phyloP scores from a whole-genome alignment of 2,329 filamentous ascomycete genomes.

The Trichocomaceae sp. region DNA sequence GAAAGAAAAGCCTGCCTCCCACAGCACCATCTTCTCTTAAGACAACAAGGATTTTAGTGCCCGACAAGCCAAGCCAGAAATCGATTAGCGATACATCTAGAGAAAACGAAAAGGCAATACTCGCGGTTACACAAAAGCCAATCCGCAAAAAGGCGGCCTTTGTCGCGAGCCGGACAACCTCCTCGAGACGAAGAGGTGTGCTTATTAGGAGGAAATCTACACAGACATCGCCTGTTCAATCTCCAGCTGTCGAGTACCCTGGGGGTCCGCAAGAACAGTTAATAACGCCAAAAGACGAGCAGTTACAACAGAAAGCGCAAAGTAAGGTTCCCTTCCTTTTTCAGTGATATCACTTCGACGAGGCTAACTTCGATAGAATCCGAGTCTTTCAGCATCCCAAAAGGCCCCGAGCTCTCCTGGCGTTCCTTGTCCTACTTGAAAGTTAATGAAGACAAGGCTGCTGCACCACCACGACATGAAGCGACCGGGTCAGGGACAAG shows the following conservation, averaged over 20 bases:
- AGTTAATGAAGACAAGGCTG: background rate
- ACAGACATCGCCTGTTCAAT: constrained; percentile 21
- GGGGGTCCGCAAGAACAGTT: background rate
- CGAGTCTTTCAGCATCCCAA: background rate
- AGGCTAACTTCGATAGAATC: background rate
- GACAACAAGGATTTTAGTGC: constrained; percentile 27
- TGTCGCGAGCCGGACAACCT: constrained; percentile 22
- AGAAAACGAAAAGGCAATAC: background rate
- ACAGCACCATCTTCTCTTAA: constrained; percentile 20
- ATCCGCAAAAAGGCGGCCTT: constrained; percentile 24
- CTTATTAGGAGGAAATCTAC: constrained; percentile 32
- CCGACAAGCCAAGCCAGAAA: constrained; percentile 17
- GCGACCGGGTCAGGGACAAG: background rate
- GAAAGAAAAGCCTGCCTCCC: constrained; percentile 18
- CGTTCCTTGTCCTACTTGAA: constrained; percentile 10
- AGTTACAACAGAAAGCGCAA: background rate
- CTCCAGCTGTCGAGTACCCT: constrained; percentile 8
- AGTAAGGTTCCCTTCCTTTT: background rate
- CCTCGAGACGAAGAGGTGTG: constrained; percentile 26
- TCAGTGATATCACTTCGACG: background rate
- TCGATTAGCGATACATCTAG: constrained; percentile 19
- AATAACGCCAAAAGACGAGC: background rate
- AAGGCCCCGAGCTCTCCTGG: constrained; percentile 1
- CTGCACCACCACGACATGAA: background rate
- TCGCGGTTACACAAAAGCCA: constrained; percentile 12